Evolutionary conservation across 768 basidiomycete genomes (phyloP), one percentile per base, ranked within the genome.

Genomic region (Postia placenta): DNA sequence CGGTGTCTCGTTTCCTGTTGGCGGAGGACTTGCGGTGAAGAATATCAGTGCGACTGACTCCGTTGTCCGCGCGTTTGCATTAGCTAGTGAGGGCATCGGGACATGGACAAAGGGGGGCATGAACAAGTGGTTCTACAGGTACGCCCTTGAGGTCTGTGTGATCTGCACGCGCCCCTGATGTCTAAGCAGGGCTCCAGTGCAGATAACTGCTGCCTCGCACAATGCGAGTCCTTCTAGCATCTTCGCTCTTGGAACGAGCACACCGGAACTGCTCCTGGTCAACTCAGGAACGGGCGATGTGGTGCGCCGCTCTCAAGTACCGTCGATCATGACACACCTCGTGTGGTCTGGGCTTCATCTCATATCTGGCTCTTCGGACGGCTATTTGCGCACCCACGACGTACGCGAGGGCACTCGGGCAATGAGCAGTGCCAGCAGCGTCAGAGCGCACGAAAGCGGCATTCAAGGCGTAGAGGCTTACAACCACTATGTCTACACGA

Each of bases 91-190:
- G 37, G 85, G 87, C 12, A 49, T 92, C 26, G 89, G 89, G 28
- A 78, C 83, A 28, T 92, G 89, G 89, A 68, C 78, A 11, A 92
- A 91, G 65, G 90, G 89, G 39, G 90, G 89, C 23, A 73, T 81
- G 64, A 92, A 89, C 67, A 88, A 82, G 64, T 92, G 88, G 88
- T 86, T 72, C 59, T 79, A 73, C 64, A 76, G 75, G 88, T 89
- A 59, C 56, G 82, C 64, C 28, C 17, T 35, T 39, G 0, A 24
- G 35, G 49, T 46, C 54, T 26, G 74, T 72, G n/a, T n/a, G n/a
- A 19, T 45, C 40, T n/a, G n/a, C n/a, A n/a, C n/a, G n/a, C n/a
- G n/a, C n/a, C n/a, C n/a, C n/a, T n/a, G n/a, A n/a, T n/a, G n/a
- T n/a, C n/a, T n/a, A n/a, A n/a, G n/a, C 17, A 39, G 38, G 17